Evolutionary conservation across 2,329 filamentous ascomycete species (phyloP).

Genomic region (Albophoma yamanashiensis): DNA sequence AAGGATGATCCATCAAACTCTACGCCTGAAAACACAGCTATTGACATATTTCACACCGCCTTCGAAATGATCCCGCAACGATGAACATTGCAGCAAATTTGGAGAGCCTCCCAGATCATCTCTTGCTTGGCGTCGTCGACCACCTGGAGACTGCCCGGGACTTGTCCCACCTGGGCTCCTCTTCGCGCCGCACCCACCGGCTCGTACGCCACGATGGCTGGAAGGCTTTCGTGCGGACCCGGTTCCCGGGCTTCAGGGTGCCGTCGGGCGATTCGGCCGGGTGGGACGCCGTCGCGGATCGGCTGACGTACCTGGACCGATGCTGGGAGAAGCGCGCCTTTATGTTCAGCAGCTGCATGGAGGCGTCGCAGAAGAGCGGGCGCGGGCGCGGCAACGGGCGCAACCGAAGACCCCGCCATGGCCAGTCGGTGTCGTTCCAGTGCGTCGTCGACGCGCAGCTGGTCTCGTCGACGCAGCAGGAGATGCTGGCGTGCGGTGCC

Average conservation of each 20-base stretch:
- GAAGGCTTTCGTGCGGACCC: conserved; percentile 34
- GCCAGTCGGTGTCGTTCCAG: conserved; percentile 30
- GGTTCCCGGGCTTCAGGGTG: conserved; percentile 30
- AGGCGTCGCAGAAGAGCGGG: conserved; percentile 8
- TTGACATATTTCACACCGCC: background rate
- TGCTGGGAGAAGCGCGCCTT: conserved; percentile 42
- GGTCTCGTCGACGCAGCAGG: conserved; percentile 23
- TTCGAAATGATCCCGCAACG: background rate
- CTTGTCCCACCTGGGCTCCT: conserved; percentile 27
- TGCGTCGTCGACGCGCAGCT: conserved; percentile 35
- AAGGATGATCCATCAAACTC: background rate
- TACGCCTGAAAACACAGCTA: background rate
- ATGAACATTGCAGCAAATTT: conserved; percentile 21
- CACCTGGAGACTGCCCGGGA: conserved; percentile 38
- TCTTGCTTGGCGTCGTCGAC: conserved; percentile 36
- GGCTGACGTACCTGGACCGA: conserved; percentile 37
- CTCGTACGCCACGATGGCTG: conserved; percentile 34
- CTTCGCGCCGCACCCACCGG: conserved; percentile 26
- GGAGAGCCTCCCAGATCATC: conserved; percentile 35
- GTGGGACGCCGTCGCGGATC: conserved; percentile 31
- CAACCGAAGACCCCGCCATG: conserved; percentile 12
- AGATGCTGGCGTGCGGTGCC: conserved; percentile 38
- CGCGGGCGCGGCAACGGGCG: background rate
- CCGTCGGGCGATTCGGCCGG: conserved; percentile 12
- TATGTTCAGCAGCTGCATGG: conserved; percentile 17